These are phyloP conservation scores for Rheum nobile DNA, from an alignment of 148 eudicot genomes.

Conservation along the genomic window DNA sequence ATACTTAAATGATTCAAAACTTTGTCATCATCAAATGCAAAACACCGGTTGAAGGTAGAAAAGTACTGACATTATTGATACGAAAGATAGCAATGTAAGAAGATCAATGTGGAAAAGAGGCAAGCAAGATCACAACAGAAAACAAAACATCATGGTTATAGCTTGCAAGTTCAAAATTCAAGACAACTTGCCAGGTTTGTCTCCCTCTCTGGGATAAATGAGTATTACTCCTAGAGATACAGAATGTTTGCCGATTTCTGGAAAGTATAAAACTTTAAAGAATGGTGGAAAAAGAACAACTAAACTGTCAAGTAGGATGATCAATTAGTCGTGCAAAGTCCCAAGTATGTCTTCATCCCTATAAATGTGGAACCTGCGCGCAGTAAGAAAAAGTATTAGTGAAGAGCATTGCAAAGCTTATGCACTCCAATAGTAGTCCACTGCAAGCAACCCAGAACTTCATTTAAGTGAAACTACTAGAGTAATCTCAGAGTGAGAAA, in stretches of 20 bases:
- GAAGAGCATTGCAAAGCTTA: background rate
- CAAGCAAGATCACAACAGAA: too few relatives aligned
- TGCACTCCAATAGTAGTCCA: background rate
- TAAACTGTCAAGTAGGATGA: background rate
- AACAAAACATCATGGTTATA: background rate
- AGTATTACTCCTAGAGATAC: background rate
- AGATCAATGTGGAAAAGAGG: too few relatives aligned
- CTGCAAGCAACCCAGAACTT: background rate
- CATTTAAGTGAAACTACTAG: too few relatives aligned
- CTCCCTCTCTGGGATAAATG: background rate
- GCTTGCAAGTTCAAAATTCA: background rate
- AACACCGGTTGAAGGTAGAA: background rate
- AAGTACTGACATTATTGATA: too few relatives aligned
- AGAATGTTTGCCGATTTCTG: background rate
- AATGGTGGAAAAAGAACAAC: background rate
- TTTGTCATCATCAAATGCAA: background rate
- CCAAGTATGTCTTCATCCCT: constrained; percentile 8
- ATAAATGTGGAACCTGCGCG: background rate
- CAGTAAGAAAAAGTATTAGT: background rate
- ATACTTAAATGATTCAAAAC: too few relatives aligned
- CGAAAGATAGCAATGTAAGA: too few relatives aligned
- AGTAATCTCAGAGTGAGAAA: too few relatives aligned
- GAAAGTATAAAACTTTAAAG: background rate
- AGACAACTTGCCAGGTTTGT: background rate
- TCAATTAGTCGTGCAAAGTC: constrained; percentile 2